These are phyloP conservation scores for Fusarium domesticum DNA, from an alignment of 2,329 filamentous ascomycete genomes.

Conservation along the genomic window DNA sequence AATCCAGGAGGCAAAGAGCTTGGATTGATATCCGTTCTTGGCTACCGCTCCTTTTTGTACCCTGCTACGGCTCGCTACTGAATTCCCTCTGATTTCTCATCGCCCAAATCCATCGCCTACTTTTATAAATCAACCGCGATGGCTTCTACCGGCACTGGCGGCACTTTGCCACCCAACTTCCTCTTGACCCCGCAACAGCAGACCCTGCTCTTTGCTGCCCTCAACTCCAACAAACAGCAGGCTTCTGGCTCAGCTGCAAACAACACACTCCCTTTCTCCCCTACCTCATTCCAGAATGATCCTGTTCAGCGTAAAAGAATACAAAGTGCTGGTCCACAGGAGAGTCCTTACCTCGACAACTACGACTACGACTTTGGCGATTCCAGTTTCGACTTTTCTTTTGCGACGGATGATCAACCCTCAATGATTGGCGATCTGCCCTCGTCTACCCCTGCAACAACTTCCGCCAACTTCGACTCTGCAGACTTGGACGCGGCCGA, in stretches of 20 bases:
- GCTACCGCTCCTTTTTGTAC: conserved; percentile 1
- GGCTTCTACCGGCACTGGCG: conserved; percentile 49
- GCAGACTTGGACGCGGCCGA: conserved; percentile 55
- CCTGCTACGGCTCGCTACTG: conserved; percentile 9
- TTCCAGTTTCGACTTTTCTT: conserved; percentile 67
- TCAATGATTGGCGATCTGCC: conserved; percentile 77
- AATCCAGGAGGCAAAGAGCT: conserved; percentile 27
- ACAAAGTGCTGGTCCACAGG: conserved; percentile 51
- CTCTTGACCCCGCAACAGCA: conserved; percentile 75
- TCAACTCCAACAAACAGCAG: conserved; percentile 63
- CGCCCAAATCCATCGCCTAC: conserved; percentile 4
- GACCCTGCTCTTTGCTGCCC: conserved; percentile 69
- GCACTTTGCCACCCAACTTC: conserved; percentile 51
- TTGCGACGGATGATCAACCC: conserved; percentile 49
- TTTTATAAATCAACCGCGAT: conserved; percentile 34
- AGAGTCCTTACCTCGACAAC: conserved; percentile 75
- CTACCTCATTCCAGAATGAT: conserved; percentile 49
- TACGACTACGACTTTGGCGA: conserved; percentile 79
- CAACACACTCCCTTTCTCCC: conserved; percentile 44
- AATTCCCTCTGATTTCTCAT: too few species aligned
- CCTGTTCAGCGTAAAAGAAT: conserved; percentile 44
- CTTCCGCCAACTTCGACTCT: conserved; percentile 55
- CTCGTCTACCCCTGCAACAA: conserved; percentile 26
- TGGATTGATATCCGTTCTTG: conserved; percentile 22
- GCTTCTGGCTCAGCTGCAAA: conserved; percentile 34